Conservation (phyloP, 176 grass and related monocot species). For the Paspalum notatum region DNA sequence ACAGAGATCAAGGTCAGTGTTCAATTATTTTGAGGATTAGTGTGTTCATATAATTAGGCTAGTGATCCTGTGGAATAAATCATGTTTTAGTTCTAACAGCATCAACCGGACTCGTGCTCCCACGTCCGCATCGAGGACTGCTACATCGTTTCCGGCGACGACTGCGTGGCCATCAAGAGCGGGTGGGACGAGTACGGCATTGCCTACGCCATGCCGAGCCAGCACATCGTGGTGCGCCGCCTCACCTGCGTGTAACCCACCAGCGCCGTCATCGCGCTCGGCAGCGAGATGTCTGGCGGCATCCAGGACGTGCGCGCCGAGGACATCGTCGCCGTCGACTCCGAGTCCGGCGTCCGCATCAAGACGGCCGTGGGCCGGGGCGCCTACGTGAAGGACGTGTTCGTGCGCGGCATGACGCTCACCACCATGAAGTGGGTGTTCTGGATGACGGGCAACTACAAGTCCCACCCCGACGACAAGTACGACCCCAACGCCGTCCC, state of each 20-base stretch:
- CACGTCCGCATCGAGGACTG: conserved; percentile 93
- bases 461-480: conserved; percentile 72
- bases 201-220: conserved; percentile 72
- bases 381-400: conserved; percentile 73
- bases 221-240: conserved; percentile 70
- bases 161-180: conserved; percentile 95
- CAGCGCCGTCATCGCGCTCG: conserved; percentile 81
- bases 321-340: conserved; percentile 74
- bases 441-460: conserved; percentile 95
- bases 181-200: conserved; percentile 99
- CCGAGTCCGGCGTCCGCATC: conserved; percentile 90
- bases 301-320: conserved; percentile 84
- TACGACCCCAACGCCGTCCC: conserved; percentile 78
- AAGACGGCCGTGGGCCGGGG: conserved; percentile 81
- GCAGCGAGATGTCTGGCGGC: conserved; percentile 98
- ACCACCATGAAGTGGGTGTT: conserved; percentile 82
- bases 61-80: too few species aligned
- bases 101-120: conserved; percentile 87
- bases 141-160: conserved; percentile 93
- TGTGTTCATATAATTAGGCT: too few species aligned
- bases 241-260: conserved; percentile 91
- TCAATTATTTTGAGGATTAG: too few species aligned
- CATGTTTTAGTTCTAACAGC: too few species aligned
- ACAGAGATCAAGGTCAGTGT: too few species aligned
- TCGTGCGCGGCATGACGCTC: conserved; percentile 64